A percentile compares a stretch with the other conserved stretches of the same genome.
phyloP scores from a whole-genome alignment of 192 early-diverging fungal genomes.

The Martensiomyces pterosporus region DNA sequence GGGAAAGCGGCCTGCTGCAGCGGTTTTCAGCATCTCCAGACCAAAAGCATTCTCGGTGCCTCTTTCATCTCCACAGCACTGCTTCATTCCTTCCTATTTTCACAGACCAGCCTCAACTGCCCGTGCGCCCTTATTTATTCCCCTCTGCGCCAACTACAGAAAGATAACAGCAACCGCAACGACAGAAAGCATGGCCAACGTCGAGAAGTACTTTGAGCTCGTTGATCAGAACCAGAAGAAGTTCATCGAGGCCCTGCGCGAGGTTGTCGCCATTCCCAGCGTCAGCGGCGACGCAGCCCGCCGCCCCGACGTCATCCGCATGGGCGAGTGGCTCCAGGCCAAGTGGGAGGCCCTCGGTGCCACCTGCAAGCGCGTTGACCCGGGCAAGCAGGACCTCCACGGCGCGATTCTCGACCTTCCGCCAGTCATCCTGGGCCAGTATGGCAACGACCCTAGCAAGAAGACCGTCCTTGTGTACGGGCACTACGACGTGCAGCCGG shows the following conservation, averaged over 20 bases:
- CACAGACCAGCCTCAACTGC: too few relatives aligned
- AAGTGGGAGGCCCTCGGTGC: slow-evolving; percentile 73
- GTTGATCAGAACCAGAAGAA: slow-evolving; percentile 74
- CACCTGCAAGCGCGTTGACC: slow-evolving; percentile 55
- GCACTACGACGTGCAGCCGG: slow-evolving; percentile 98
- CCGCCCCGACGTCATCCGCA: slow-evolving; percentile 79
- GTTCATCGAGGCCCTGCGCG: slow-evolving; percentile 80
- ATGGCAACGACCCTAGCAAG: slow-evolving; percentile 87
- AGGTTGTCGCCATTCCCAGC: slow-evolving; percentile 86
- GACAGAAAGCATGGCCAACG: slow-evolving; percentile 28
- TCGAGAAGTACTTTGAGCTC: slow-evolving; percentile 67
- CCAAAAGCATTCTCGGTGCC: too few relatives aligned
- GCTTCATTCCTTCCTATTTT: too few relatives aligned
- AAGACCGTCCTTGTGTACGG: slow-evolving; percentile 97
- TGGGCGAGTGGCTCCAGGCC: slow-evolving; percentile 82
- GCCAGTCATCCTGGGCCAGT: slow-evolving; percentile 86
- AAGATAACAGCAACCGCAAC: too few relatives aligned
- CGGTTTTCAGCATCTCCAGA: too few relatives aligned
- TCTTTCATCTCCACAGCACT: too few relatives aligned
- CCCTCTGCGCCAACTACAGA: too few relatives aligned
- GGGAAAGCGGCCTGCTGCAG: too few relatives aligned
- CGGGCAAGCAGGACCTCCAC: slow-evolving; percentile 82
- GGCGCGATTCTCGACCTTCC: slow-evolving; percentile 78
- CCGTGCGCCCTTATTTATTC: too few relatives aligned
- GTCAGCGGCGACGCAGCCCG: slow-evolving; percentile 68